A percentile compares a stretch with the other conserved stretches of the same genome.
phyloP scores from a whole-genome alignment of 1,284 basidiomycete species.

The Exobasidium cylindrosporum region DNA sequence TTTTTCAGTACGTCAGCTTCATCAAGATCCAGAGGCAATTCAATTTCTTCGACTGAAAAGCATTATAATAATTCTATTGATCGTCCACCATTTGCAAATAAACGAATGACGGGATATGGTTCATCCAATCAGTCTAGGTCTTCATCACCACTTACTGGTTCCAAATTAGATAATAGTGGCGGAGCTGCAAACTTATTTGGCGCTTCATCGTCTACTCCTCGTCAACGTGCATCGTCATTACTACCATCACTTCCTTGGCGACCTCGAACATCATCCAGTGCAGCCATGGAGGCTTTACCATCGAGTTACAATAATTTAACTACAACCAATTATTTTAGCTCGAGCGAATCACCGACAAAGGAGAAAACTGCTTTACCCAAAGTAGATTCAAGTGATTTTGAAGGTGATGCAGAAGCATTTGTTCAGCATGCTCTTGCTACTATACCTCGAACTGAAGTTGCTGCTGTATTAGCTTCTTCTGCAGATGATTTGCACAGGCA shows the following conservation, averaged over 20 bases:
- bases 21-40: neutral
- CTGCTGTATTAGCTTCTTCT: conserved; percentile 59
- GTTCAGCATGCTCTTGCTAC: conserved; percentile 28
- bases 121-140: no score
- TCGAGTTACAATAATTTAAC: conserved; percentile 1
- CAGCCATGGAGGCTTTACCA: conserved; percentile 17
- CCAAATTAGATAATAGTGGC: conserved; percentile 34
- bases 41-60: neutral
- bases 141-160: conserved; percentile 6
- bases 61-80: no score
- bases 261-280: conserved; percentile 25
- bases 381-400: conserved; percentile 10
- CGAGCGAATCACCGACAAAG: neutral
- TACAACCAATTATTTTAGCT: neutral
- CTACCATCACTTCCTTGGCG: conserved; percentile 34
- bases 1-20: neutral
- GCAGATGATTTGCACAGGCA: conserved; percentile 69
- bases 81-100: no score
- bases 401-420: conserved; percentile 33
- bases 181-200: conserved; percentile 40
- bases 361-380: neutral
- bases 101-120: no score
- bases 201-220: conserved; percentile 10
- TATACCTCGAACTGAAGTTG: conserved; percentile 29
- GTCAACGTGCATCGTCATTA: conserved; percentile 39